Conservation (phyloP, 805 yeast species). For the Starmerella apicola region DNA sequence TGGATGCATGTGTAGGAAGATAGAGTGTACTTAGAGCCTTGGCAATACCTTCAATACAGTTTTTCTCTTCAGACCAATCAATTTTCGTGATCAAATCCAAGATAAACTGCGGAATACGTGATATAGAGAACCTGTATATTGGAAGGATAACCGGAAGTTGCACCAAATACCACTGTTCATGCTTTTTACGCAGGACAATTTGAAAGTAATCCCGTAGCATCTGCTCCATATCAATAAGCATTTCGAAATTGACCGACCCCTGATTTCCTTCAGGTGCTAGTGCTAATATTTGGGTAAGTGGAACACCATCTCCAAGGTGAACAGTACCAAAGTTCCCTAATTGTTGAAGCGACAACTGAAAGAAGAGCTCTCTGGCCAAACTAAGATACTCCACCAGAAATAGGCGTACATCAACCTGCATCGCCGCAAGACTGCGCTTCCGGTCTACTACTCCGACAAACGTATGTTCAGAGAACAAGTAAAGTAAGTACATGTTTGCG, state of each 20-base stretch:
- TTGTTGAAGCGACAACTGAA: conserved; percentile 65
- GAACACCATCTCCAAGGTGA: conserved; percentile 29
- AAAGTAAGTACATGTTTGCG: conserved; percentile 45
- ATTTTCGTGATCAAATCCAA: conserved; percentile 47
- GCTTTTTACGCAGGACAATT: conserved; percentile 31
- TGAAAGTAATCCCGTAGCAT: conserved; percentile 78
- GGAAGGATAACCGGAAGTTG: conserved; percentile 59
- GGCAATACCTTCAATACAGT: conserved; percentile 54
- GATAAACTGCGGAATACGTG: conserved; percentile 56
- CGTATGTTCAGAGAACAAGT: conserved; percentile 53
- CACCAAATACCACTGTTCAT: conserved; percentile 29
- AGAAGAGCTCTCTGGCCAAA: conserved; percentile 54
- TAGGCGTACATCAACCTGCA: conserved; percentile 70
- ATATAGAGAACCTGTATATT: conserved; percentile 48
- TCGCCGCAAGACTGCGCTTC: conserved; percentile 55
- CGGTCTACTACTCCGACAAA: conserved; percentile 78
- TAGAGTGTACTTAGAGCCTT: conserved; percentile 61
- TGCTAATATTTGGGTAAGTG: conserved; percentile 31
- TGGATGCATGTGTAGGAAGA: conserved; percentile 44
- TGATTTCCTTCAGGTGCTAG: conserved; percentile 2
- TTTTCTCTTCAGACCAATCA: conserved; percentile 54
- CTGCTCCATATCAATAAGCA: conserved; percentile 42
- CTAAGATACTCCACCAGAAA: conserved; percentile 72
- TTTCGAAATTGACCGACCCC: conserved; percentile 3
- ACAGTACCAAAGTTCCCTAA: conserved; percentile 71